Conservation (phyloP, 768 basidiomycete species). For the Agrocybe pediades region DNA sequence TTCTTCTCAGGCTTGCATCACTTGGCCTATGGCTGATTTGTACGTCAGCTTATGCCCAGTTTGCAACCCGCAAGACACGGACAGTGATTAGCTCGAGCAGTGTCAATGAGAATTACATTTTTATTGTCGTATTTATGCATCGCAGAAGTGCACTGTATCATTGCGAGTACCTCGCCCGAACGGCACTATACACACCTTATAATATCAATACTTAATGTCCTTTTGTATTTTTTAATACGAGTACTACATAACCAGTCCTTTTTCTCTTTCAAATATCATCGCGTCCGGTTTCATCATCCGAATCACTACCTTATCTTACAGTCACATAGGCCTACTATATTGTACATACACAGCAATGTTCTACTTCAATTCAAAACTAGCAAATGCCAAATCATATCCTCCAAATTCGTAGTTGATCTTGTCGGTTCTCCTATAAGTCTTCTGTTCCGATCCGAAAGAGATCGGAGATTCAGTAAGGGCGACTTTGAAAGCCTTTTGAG, state of each 20-base stretch:
- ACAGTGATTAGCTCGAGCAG: neutral
- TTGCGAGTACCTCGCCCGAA: neutral
- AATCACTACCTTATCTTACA: neutral
- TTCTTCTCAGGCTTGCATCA: conserved; percentile 53
- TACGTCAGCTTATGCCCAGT: conserved; percentile 64
- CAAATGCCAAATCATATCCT: conserved; percentile 88
- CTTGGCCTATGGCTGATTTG: conserved; percentile 75
- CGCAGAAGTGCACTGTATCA: neutral
- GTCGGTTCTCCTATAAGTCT: conserved; percentile 80
- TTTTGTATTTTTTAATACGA: too few relatives aligned
- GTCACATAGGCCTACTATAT: conserved; percentile 1
- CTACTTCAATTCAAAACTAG: conserved; percentile 68
- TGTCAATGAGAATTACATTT: neutral
- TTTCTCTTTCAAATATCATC: neutral
- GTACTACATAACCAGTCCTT: too few relatives aligned
- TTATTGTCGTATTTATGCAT: conserved; percentile 14
- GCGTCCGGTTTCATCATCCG: neutral
- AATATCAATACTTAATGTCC: too few relatives aligned
- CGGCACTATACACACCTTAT: too few relatives aligned
- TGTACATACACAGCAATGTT: conserved; percentile 14
- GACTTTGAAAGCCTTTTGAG: conserved; percentile 70
- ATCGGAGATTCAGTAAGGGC: conserved; percentile 48
- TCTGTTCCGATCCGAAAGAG: neutral
- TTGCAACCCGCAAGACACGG: conserved; percentile 30
- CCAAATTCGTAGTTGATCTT: conserved; percentile 99